A percentile compares a stretch with the other conserved stretches of the same genome.
These are phyloP conservation scores for Pseudogymnoascus sp. DNA, from an alignment of 2,329 filamentous ascomycete species.

Conservation along the genomic window DNA sequence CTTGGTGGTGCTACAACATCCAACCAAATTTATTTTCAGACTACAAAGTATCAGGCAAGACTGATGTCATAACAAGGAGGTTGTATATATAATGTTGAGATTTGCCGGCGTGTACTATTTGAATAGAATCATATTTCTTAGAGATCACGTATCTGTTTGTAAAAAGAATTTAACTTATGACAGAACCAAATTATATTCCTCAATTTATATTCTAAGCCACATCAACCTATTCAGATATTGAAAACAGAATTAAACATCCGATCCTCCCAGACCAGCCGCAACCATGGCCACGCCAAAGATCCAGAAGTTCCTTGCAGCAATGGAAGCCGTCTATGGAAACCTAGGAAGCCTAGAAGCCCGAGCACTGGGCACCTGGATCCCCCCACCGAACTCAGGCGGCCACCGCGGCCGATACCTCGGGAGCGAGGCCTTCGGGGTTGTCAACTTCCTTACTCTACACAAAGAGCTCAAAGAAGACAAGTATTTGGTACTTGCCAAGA, in stretches of 20 bases:
- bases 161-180: not conserved
- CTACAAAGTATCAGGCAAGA: not conserved
- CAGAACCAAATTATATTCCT: not conserved
- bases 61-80: not conserved
- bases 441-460: slow-evolving; percentile 52
- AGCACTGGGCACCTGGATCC: slow-evolving; percentile 25
- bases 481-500: slow-evolving; percentile 44
- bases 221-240: not conserved
- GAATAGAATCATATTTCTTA: not conserved
- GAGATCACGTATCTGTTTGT: not conserved
- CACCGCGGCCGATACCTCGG: slow-evolving; percentile 54
- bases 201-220: not conserved
- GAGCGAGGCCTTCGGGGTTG: slow-evolving; percentile 54
- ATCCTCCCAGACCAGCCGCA: not conserved
- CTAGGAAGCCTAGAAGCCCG: not conserved
- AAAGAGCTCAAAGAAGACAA: slow-evolving; percentile 32
- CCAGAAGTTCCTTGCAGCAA: not conserved
- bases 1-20: not conserved
- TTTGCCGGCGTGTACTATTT: not conserved
- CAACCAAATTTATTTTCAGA: not conserved
- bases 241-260: not conserved
- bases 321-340: not conserved
- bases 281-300: not conserved
- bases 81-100: not conserved
- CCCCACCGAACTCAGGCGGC: slow-evolving; percentile 40